These are phyloP conservation scores for Pythium periplocum DNA, from an alignment of 352 stramenopile species.

Conservation along the genomic window DNA sequence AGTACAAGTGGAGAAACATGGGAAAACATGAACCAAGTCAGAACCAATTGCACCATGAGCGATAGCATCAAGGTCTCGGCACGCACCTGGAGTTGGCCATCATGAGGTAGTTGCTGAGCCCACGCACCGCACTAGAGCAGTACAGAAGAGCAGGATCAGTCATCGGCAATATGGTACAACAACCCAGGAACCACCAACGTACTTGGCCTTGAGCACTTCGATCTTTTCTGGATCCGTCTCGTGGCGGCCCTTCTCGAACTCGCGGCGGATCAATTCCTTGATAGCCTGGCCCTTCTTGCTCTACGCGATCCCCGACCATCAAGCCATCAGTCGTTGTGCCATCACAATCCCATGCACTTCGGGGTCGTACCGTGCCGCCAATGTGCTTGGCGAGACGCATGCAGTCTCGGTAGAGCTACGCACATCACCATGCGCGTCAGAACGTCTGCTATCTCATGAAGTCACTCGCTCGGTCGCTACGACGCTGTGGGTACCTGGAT, in stretches of 20 bases:
- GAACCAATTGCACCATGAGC: neutral
- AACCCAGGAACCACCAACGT: slow-evolving; percentile 10
- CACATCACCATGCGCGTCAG: neutral
- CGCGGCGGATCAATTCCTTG: slow-evolving; percentile 55
- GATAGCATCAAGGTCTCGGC: neutral
- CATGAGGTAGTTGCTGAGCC: slow-evolving; percentile 85
- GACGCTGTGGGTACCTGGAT: slow-evolving; percentile 39
- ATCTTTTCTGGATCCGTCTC: slow-evolving; percentile 83
- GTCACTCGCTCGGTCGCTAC: neutral
- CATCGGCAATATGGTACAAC: neutral
- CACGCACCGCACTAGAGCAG: slow-evolving; percentile 54
- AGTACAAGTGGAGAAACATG: too few relatives aligned
- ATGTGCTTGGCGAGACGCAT: slow-evolving; percentile 86
- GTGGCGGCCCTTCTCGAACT: slow-evolving; percentile 73
- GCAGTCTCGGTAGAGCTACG: slow-evolving; percentile 79
- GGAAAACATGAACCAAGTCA: neutral
- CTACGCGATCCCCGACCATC: slow-evolving; percentile 19
- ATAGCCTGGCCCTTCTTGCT: slow-evolving; percentile 84
- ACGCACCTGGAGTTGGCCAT: slow-evolving; percentile 80
- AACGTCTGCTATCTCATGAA: neutral
- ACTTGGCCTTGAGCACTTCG: slow-evolving; percentile 82
- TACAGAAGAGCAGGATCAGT: slow-evolving; percentile 4
- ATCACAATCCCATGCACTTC: neutral
- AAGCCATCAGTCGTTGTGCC: slow-evolving; percentile 1
- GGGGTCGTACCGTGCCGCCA: slow-evolving; percentile 54